Conservation (phyloP, 2,329 filamentous ascomycete genomes). For the Xylariales sp. region DNA sequence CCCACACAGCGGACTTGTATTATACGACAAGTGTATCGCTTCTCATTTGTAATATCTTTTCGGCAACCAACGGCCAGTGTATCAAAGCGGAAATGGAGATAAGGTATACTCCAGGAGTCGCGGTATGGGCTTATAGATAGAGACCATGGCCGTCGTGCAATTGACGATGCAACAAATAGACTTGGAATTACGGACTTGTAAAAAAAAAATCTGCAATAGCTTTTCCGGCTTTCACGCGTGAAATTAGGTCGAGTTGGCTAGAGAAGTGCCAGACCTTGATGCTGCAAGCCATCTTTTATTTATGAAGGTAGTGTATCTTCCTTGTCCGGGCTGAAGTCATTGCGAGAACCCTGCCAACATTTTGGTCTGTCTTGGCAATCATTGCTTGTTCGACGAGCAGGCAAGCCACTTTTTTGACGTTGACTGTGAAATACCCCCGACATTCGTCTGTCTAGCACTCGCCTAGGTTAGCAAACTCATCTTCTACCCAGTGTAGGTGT, state of each 20-base stretch:
- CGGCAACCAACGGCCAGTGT: constrained; percentile 38
- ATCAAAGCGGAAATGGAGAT: constrained; percentile 41
- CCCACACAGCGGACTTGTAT: constrained; percentile 28
- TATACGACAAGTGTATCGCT: constrained; percentile 36
- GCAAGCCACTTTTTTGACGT: too few relatives aligned
- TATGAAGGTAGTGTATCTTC: background rate
- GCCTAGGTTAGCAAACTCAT: too few relatives aligned
- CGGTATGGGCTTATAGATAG: constrained; percentile 40
- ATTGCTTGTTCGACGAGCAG: background rate
- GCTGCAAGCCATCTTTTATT: background rate
- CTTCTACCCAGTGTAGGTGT: too few relatives aligned
- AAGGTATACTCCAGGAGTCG: constrained; percentile 39
- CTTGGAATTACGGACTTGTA: constrained; percentile 18
- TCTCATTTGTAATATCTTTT: constrained; percentile 48
- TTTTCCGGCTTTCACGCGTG: background rate
- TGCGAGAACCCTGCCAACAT: background rate
- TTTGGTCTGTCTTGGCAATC: background rate
- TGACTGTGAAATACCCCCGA: background rate
- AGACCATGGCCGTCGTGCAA: constrained; percentile 37
- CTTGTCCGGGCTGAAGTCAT: too few relatives aligned
- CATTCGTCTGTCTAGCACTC: background rate
- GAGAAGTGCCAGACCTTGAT: background rate
- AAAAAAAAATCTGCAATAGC: background rate
- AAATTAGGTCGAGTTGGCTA: background rate
- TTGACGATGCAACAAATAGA: constrained; percentile 40